A percentile compares a stretch with the other conserved stretches of the same genome.
These are phyloP conservation scores for Nyctanthes arbortristis DNA, from an alignment of 257 asterid species.

Conservation along the genomic window DNA sequence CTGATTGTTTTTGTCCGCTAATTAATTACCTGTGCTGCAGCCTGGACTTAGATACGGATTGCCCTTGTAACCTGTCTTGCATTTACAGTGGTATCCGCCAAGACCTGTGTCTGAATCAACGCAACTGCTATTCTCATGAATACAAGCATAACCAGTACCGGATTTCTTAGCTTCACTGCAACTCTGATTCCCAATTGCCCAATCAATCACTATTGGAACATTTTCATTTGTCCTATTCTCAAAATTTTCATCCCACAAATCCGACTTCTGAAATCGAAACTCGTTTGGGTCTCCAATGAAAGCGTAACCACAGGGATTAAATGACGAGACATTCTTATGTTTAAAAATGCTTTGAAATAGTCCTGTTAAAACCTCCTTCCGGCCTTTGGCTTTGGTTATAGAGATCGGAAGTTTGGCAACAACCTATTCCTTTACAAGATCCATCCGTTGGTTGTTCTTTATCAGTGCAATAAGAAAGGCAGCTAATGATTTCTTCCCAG, in stretches of 20 bases:
- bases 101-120: slow-evolving; percentile 24
- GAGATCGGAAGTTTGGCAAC: slow-evolving; percentile 35
- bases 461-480: slow-evolving; percentile 36
- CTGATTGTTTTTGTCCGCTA: too few relatives aligned
- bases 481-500: slow-evolving; percentile 26
- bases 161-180: slow-evolving; percentile 5
- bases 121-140: slow-evolving; percentile 13
- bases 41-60: slow-evolving; percentile 32
- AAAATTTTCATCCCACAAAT: slow-evolving; percentile 24
- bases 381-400: slow-evolving; percentile 46
- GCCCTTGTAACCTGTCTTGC: slow-evolving; percentile 26
- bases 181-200: slow-evolving; percentile 28
- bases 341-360: not conserved
- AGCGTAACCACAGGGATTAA: slow-evolving; percentile 37
- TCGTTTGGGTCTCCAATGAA: slow-evolving; percentile 38
- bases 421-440: slow-evolving; percentile 44
- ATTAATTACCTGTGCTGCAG: slow-evolving; percentile 35
- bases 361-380: not conserved
- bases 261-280: slow-evolving; percentile 19
- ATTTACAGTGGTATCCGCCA: too few relatives aligned
- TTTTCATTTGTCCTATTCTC: slow-evolving; percentile 11
- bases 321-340: slow-evolving; percentile 11
- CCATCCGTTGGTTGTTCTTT: slow-evolving; percentile 36
- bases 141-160: slow-evolving; percentile 18
- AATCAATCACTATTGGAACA: slow-evolving; percentile 30